phyloP scores from a whole-genome alignment of 371 early-diverging fungal species.

The Gilbertella persicaria region DNA sequence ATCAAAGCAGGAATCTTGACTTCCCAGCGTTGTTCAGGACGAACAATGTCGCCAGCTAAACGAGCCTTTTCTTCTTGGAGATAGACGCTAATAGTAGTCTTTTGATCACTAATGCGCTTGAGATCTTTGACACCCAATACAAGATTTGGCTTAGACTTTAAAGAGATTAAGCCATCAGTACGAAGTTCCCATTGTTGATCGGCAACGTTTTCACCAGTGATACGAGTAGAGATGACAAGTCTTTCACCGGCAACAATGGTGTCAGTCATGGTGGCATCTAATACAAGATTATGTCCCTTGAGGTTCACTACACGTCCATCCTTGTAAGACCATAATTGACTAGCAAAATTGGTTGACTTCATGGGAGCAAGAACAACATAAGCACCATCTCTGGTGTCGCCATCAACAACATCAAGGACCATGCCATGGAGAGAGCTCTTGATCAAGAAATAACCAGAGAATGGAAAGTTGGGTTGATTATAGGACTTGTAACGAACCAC shows the following conservation, averaged over 20 bases:
- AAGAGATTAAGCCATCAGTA: constrained; percentile 31
- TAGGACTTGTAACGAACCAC: constrained; percentile 38
- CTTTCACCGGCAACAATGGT: constrained; percentile 33
- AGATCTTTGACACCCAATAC: constrained; percentile 43
- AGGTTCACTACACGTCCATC: constrained; percentile 52
- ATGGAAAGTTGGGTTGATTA: constrained; percentile 27
- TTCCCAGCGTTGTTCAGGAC: constrained; percentile 47
- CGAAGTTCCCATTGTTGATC: constrained; percentile 42
- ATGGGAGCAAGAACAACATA: constrained; percentile 36
- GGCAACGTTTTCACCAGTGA: constrained; percentile 13
- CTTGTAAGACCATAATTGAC: constrained; percentile 57
- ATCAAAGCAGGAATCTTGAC: constrained; percentile 39
- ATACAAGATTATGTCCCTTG: constrained; percentile 35
- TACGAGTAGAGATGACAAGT: constrained; percentile 27
- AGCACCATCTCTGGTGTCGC: constrained; percentile 24
- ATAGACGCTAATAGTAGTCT: constrained; percentile 30
- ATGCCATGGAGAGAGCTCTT: constrained; percentile 46
- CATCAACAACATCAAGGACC: constrained; percentile 40
- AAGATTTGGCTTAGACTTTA: constrained; percentile 31
- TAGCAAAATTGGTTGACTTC: constrained; percentile 36
- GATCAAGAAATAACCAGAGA: constrained; percentile 42
- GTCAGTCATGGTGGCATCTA: constrained; percentile 33
- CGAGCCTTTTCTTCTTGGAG: constrained; percentile 41
- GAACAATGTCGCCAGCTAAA: constrained; percentile 23
- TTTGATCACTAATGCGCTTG: constrained; percentile 18